A percentile compares a stretch with the other conserved stretches of the same genome.
These are phyloP conservation scores for Venturiaceae sp. DNA, from an alignment of 2,329 filamentous ascomycete genomes.

Conservation along the genomic window DNA sequence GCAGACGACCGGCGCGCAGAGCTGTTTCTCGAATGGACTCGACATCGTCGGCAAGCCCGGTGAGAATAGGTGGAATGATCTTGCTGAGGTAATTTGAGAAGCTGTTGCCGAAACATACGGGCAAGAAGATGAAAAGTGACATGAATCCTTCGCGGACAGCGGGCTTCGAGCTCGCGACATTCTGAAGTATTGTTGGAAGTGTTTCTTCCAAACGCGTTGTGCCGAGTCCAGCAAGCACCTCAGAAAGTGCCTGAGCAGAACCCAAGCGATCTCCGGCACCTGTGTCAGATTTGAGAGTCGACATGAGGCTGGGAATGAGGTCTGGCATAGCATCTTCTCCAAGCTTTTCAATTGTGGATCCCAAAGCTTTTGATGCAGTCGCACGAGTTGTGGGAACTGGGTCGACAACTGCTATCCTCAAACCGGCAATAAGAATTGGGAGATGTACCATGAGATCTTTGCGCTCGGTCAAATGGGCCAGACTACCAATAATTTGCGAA, in stretches of 20 bases:
- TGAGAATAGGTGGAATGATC: slow-evolving; percentile 91
- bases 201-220: slow-evolving; percentile 91
- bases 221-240: slow-evolving; percentile 90
- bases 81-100: slow-evolving; percentile 92
- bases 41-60: slow-evolving; percentile 88
- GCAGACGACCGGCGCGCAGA: slow-evolving; percentile 78
- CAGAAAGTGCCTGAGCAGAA: slow-evolving; percentile 90
- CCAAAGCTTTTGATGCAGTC: slow-evolving; percentile 89
- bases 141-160: slow-evolving; percentile 96
- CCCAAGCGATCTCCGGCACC: slow-evolving; percentile 92
- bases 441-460: slow-evolving; percentile 88
- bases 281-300: slow-evolving; percentile 93
- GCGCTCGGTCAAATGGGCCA: slow-evolving; percentile 92
- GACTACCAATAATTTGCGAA: slow-evolving; percentile 92
- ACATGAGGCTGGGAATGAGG: slow-evolving; percentile 94
- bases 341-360: slow-evolving; percentile 94
- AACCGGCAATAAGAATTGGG: slow-evolving; percentile 81
- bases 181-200: slow-evolving; percentile 89
- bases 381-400: slow-evolving; percentile 94
- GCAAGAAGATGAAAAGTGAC: slow-evolving; percentile 98
- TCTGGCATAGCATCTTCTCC: slow-evolving; percentile 95
- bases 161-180: slow-evolving; percentile 82
- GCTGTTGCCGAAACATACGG: slow-evolving; percentile 97
- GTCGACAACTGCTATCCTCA: slow-evolving; percentile 84
- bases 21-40: slow-evolving; percentile 97